phyloP scores from a whole-genome alignment of 2,329 filamentous ascomycete species.

The Aureobasidium subglaciale region DNA sequence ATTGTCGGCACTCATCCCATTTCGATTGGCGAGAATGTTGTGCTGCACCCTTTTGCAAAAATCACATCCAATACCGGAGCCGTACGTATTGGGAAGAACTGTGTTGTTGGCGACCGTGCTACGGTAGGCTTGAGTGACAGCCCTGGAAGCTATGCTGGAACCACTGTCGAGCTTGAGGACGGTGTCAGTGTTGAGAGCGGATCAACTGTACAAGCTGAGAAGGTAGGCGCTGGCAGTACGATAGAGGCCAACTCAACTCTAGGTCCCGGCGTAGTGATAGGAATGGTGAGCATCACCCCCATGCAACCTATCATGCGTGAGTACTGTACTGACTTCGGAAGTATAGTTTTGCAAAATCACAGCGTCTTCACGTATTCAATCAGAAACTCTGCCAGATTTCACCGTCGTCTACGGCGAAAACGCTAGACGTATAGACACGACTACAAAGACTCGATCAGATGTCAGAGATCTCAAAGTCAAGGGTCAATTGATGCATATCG shows the following conservation, averaged over 20 bases:
- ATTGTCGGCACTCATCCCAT: slow-evolving; percentile 69
- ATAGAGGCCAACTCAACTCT: slow-evolving; percentile 27
- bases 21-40: slow-evolving; percentile 65
- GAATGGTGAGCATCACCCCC: slow-evolving; percentile 31
- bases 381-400: slow-evolving; percentile 37
- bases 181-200: slow-evolving; percentile 39
- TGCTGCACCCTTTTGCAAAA: slow-evolving; percentile 77
- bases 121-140: slow-evolving; percentile 29
- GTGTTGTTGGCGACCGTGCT: slow-evolving; percentile 67
- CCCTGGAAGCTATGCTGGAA: slow-evolving; percentile 12
- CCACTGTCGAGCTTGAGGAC: slow-evolving; percentile 33
- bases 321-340: slow-evolving; percentile 1
- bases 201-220: slow-evolving; percentile 32
- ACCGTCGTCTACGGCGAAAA: slow-evolving; percentile 38
- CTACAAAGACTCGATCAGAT: slow-evolving; percentile 25
- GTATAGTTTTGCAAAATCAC: slow-evolving; percentile 38
- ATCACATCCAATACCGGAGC: slow-evolving; percentile 36
- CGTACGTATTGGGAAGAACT: slow-evolving; percentile 43
- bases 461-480: slow-evolving; percentile 26
- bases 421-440: slow-evolving; percentile 33
- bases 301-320: not conserved
- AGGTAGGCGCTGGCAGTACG: slow-evolving; percentile 25
- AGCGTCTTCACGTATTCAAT: slow-evolving; percentile 30
- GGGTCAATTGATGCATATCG: slow-evolving; percentile 29
- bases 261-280: slow-evolving; percentile 36